These are phyloP conservation scores for Tagetes patula DNA, from an alignment of 129 eudicot species.

Conservation along the genomic window DNA sequence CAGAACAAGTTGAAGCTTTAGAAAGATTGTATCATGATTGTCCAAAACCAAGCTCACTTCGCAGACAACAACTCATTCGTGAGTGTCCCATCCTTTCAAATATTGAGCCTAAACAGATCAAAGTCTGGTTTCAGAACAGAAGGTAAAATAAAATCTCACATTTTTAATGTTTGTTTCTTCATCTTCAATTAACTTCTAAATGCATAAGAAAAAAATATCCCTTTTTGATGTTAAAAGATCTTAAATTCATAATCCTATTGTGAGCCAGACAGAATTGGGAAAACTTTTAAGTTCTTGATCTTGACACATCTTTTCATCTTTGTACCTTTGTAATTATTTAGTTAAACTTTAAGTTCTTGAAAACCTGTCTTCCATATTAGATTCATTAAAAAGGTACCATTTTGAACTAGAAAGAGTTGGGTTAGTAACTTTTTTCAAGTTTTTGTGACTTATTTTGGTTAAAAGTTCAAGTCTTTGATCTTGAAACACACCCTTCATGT, in stretches of 20 bases:
- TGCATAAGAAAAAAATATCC: slow-evolving; percentile 1
- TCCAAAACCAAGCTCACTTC: slow-evolving; percentile 89
- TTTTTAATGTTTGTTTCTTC: slow-evolving; percentile 1
- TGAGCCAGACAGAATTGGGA: slow-evolving; percentile 4
- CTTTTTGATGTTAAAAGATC: slow-evolving; percentile 7
- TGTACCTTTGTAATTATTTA: not conserved
- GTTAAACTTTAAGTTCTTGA: slow-evolving; percentile 10
- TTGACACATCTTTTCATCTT: slow-evolving; percentile 15
- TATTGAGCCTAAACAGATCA: slow-evolving; percentile 94
- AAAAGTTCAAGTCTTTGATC: slow-evolving; percentile 8
- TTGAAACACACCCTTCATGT: slow-evolving; percentile 5
- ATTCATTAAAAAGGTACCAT: not conserved
- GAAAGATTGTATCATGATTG: slow-evolving; percentile 87
- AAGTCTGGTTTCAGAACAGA: slow-evolving; percentile 95
- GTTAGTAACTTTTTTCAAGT: slow-evolving; percentile 2
- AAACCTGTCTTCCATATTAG: slow-evolving; percentile 6
- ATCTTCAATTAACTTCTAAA: not conserved
- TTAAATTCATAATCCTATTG: slow-evolving; percentile 11
- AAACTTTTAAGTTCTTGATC: not conserved
- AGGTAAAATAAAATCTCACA: slow-evolving; percentile 45
- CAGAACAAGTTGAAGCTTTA: slow-evolving; percentile 92
- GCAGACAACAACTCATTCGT: slow-evolving; percentile 85
- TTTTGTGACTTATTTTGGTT: slow-evolving; percentile 1
- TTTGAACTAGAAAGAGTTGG: not conserved
- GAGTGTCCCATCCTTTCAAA: slow-evolving; percentile 90